A percentile compares a stretch with the other conserved stretches of the same genome.
Evolutionary conservation across 345 rosid species (phyloP).

Genomic region (Populus euphratica): DNA sequence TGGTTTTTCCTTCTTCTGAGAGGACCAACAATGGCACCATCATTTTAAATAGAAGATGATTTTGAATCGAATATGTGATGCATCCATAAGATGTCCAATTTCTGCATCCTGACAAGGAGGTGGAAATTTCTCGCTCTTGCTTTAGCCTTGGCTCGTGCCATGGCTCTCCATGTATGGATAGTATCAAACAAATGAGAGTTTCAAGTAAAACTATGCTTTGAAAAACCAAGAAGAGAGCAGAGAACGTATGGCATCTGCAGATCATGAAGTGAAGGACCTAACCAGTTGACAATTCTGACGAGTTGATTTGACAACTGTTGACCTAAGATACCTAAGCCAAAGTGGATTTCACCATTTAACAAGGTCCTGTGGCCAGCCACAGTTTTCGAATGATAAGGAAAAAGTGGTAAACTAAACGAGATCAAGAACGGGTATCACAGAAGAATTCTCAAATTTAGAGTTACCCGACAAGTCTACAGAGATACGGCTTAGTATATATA

Average conservation of each 20-base stretch:
- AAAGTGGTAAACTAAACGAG: not conserved
- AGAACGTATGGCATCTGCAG: not conserved
- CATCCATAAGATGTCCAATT: slow-evolving; percentile 47
- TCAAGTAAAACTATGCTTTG: not conserved
- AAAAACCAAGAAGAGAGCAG: not conserved
- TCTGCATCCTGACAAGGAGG: slow-evolving; percentile 92
- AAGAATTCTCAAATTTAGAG: not conserved
- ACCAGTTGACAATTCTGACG: not conserved
- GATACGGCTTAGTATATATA: not conserved
- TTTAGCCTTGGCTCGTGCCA: slow-evolving; percentile 54
- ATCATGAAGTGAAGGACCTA: not conserved
- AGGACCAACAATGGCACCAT: slow-evolving; percentile 31
- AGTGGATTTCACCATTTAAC: not conserved
- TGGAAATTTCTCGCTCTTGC: slow-evolving; percentile 91
- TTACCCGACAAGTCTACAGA: not conserved
- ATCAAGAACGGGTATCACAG: not conserved
- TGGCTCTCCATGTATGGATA: slow-evolving; percentile 24
- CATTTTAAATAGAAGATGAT: slow-evolving; percentile 37
- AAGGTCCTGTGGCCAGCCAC: not conserved
- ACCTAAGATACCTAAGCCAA: not conserved
- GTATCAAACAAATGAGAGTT: not conserved
- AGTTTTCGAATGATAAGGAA: not conserved
- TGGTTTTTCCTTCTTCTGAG: slow-evolving; percentile 39
- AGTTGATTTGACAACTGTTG: not conserved
- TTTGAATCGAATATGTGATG: slow-evolving; percentile 35